phyloP scores from a whole-genome alignment of 306 rosid species.

The Vigna angularis region DNA sequence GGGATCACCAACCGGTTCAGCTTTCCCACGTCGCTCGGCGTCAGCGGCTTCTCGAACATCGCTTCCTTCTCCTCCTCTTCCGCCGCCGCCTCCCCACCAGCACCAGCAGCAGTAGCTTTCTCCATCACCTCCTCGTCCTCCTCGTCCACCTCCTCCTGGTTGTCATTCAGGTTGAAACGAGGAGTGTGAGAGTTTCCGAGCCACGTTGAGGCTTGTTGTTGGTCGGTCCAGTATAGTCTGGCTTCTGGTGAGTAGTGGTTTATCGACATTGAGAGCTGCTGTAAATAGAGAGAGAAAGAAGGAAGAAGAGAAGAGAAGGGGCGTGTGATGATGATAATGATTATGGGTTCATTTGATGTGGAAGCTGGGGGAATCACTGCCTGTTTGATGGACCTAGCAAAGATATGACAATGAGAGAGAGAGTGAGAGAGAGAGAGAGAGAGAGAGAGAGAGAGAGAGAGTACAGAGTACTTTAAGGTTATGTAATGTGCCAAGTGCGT shows the following conservation, averaged over 20 bases:
- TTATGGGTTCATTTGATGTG: slow-evolving; percentile 46
- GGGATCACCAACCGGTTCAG: slow-evolving; percentile 94
- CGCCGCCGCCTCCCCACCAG: not conserved
- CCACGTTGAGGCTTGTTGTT: slow-evolving; percentile 16
- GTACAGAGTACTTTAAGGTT: slow-evolving; percentile 59
- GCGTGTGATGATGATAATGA: slow-evolving; percentile 38
- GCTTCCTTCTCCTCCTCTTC: slow-evolving; percentile 53
- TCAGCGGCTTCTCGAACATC: slow-evolving; percentile 91
- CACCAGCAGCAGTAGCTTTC: not conserved
- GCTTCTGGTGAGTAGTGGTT: slow-evolving; percentile 54
- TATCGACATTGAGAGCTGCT: slow-evolving; percentile 44
- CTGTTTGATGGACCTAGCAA: slow-evolving; percentile 54
- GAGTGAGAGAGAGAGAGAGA: slow-evolving; percentile 43
- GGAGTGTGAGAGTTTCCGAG: not conserved
- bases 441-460: not conserved
- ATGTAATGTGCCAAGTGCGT: slow-evolving; percentile 46
- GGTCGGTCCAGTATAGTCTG: slow-evolving; percentile 45
- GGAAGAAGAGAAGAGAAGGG: not conserved
- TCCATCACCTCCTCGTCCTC: slow-evolving; percentile 11
- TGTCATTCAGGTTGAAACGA: slow-evolving; percentile 26
- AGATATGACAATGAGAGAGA: slow-evolving; percentile 59
- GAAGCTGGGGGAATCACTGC: slow-evolving; percentile 50
- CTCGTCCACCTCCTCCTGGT: slow-evolving; percentile 36
- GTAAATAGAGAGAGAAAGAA: not conserved
- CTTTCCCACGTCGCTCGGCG: slow-evolving; percentile 96